These are phyloP conservation scores for Cymbopogon citratus DNA, from an alignment of 176 grass and related monocot genomes.

Conservation along the genomic window DNA sequence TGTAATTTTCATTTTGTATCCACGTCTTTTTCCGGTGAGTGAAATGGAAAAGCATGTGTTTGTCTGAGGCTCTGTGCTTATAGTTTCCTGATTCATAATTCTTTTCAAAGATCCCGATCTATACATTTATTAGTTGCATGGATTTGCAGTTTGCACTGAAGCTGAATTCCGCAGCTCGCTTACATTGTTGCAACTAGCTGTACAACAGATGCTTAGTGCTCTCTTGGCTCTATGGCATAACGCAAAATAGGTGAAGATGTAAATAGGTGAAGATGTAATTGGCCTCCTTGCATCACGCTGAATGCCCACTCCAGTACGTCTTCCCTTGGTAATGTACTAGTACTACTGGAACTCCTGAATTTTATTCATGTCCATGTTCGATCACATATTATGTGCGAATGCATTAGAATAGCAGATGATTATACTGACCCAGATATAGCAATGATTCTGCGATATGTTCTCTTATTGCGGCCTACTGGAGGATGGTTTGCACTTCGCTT, in stretches of 20 bases:
- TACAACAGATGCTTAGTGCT: not conserved
- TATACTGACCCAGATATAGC: not conserved
- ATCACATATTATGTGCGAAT: not conserved
- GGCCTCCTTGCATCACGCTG: not conserved
- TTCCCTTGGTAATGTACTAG: not conserved
- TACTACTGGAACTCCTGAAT: not conserved
- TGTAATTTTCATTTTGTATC: too few species aligned
- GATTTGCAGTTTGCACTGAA: not conserved
- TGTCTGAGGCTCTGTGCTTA: too few species aligned
- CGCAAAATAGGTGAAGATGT: not conserved
- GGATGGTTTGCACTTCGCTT: not conserved
- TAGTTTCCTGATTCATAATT: too few species aligned
- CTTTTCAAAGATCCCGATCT: too few species aligned
- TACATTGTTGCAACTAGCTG: not conserved
- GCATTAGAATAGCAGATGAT: not conserved
- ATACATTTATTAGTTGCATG: not conserved
- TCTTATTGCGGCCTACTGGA: not conserved
- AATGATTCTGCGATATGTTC: not conserved
- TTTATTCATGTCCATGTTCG: not conserved
- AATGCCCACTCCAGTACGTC: not conserved
- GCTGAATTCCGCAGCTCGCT: not conserved
- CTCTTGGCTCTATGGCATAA: not conserved
- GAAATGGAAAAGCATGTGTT: too few species aligned
- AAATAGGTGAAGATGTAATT: too few species aligned
- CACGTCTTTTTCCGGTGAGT: too few species aligned